Evolutionary conservation across 2,329 filamentous ascomycete species (phyloP).

Genomic region (Pseudocercospora fijiensis): DNA sequence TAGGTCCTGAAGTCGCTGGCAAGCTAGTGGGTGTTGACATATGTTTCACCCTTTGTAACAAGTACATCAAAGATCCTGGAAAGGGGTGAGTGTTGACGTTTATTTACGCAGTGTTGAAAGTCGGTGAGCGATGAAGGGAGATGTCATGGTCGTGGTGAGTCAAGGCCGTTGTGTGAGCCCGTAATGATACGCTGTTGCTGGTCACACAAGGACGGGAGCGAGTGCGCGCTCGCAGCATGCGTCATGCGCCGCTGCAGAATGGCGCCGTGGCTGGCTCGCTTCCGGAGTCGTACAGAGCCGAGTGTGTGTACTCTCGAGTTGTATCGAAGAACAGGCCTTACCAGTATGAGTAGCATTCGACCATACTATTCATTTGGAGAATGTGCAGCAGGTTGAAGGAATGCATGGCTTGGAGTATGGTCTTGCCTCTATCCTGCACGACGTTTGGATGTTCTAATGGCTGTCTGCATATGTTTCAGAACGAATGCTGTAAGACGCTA

Average conservation of each 20-base stretch:
- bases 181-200: background rate
- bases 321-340: too few relatives aligned
- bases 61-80: slow-evolving; percentile 2
- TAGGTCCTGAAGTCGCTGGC: background rate
- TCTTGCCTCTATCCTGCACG: background rate
- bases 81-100: background rate
- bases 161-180: background rate
- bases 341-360: background rate
- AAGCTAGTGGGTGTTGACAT: slow-evolving; percentile 2
- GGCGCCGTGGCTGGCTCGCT: slow-evolving; percentile 2
- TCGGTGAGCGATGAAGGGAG: background rate
- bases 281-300: background rate
- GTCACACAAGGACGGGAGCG: background rate
- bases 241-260: slow-evolving; percentile 2
- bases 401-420: background rate
- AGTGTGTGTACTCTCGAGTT: background rate
- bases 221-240: background rate
- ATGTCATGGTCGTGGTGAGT: background rate
- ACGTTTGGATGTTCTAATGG: background rate
- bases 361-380: background rate
- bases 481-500: background rate
- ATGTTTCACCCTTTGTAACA: background rate
- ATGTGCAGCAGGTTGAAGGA: background rate
- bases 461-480: slow-evolving; percentile 3
- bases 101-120: background rate